Base-by-base conservation (phyloP, 495 filamentous ascomycete species). In the Annulohypoxylon moriforme region DNA sequence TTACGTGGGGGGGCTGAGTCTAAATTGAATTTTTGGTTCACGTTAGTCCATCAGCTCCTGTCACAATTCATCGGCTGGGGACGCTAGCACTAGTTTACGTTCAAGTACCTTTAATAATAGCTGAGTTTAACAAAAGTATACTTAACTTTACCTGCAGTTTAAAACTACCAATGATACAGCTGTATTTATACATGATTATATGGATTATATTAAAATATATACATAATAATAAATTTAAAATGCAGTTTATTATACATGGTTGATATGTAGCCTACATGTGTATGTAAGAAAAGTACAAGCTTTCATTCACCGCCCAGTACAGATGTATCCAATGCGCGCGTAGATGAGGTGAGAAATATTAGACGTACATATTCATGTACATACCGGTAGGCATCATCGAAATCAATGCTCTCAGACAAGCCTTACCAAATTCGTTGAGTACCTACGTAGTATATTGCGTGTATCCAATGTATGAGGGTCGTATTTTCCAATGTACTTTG, bases 1-100 rank as follows among this genome's bases (percentile, higher is more conserved):
- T 47, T 64, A 72, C 47, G 64, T 72, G 64, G 64, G 64, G 69
- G 64, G 69, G 69, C 60, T 68, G 69, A 72, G 64, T 72, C 69
- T 68, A 68, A 72, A 68, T 68, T 64, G 64, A 61, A 57, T 71
- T 52, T 62, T 72, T 63, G 58, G 63, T 71, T 67, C 63, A 67
- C 18, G 63, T 71, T 71, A 59, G 58, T 71, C 61, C 47, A 65
- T 70, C 58, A 64, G 52, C 44, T 65, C 68, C 61, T 65, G 68
- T 71, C 69, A 71, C 44, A 67, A 66, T 61, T 49, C 57, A 59
- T 67, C 31, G 57, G 31, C 31, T 52, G 60, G 44, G 68, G 60
- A 44, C 58, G 44, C 38, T 62, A 58, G 42, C 31, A 5, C n/a
- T 22, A 29, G 18, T 56, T 33, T 56, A 36, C 22, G 31, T 56